Evolutionary conservation across 768 basidiomycete species (phyloP), one percentile per base, ranked within the genome.

Genomic region (Hydnum rufescens): DNA sequence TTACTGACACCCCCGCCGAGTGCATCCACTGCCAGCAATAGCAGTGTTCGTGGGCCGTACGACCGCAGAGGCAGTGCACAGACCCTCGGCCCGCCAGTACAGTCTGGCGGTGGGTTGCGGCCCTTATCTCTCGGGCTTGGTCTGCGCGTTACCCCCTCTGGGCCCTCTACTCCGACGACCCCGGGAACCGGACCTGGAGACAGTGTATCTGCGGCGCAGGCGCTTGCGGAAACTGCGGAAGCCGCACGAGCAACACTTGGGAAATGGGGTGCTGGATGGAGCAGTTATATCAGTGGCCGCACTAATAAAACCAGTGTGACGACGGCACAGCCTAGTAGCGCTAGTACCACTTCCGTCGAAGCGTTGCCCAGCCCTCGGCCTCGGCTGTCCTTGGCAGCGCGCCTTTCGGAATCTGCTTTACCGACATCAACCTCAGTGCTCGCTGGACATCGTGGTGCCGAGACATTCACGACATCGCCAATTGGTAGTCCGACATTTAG

Each of bases 71-170:
- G 13, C 29, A 50, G 16, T 50, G 54, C 3, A 19, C 32, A 43
- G n/a, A 43, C 4, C 46, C 54, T 25, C 3, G 43, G 13, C 5
- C 54, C 43, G 18, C 47, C n/a, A 49, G 46, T 5, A 32, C 54
- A 4, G 29, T 32, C 22, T 30, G 46, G 19, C 6, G 47, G 42
- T 43, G 55, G 55, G 29, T 32, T 56, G 26, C 31, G 54, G 4
- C 55, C 55, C 4, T 42, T 56, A 5, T 56, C 55, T 4, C 55
- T 56, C 13, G 55, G 49, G 23, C 26, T 29, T 1, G 49, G 49
- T 16, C 32, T 50, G 6, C 49, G 49, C 13, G 16, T 25, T 31
- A 47, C 44, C 44, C 13, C 13, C 36, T 39, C 36, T 22, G 16
- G 28, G 16, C 49, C 49, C 16, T 6, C 30, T 18, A 30, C 49